Evolutionary conservation across 1,139 yeast species (phyloP).

Genomic region (Kodamaea fungicola): DNA sequence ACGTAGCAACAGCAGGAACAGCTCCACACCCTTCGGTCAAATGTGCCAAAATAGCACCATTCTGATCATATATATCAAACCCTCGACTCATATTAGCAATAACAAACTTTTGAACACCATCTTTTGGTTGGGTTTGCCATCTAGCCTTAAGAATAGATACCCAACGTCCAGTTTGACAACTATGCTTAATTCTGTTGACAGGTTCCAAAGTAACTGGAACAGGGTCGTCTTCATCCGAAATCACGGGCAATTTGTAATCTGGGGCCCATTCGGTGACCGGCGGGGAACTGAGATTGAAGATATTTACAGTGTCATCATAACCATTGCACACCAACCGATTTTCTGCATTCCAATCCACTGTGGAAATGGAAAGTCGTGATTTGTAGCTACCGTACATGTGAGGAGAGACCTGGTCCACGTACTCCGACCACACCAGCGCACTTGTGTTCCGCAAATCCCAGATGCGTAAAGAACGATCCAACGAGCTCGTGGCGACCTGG

Average conservation of each 20-base stretch:
- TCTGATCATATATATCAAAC: conserved; percentile 72
- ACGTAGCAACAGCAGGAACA: conserved; percentile 82
- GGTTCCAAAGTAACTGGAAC: conserved; percentile 47
- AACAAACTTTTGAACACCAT: conserved; percentile 75
- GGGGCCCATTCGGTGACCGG: conserved; percentile 26
- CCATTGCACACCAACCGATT: conserved; percentile 88
- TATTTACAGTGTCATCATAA: conserved; percentile 78
- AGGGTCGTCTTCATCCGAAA: conserved; percentile 17
- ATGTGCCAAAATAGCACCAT: conserved; percentile 78
- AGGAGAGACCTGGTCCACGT: conserved; percentile 39
- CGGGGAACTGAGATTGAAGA: conserved; percentile 34
- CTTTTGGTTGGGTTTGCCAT: conserved; percentile 73
- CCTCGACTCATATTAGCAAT: conserved; percentile 92
- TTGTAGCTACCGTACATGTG: conserved; percentile 59
- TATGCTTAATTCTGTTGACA: conserved; percentile 64
- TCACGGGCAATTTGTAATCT: conserved; percentile 17
- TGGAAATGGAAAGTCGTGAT: conserved; percentile 77
- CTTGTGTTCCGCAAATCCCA: conserved; percentile 78
- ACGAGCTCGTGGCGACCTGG: conserved; percentile 80
- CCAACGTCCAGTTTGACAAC: conserved; percentile 97
- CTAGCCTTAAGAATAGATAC: conserved; percentile 83
- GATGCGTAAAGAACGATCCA: conserved; percentile 76
- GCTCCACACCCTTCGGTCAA: conserved; percentile 67
- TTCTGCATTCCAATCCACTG: conserved; percentile 77
- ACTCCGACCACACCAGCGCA: conserved; percentile 39